Evolutionary conservation across 148 eudicot species (phyloP), one percentile per base, ranked within the genome.

Genomic region (Chenopodium suecicum): DNA sequence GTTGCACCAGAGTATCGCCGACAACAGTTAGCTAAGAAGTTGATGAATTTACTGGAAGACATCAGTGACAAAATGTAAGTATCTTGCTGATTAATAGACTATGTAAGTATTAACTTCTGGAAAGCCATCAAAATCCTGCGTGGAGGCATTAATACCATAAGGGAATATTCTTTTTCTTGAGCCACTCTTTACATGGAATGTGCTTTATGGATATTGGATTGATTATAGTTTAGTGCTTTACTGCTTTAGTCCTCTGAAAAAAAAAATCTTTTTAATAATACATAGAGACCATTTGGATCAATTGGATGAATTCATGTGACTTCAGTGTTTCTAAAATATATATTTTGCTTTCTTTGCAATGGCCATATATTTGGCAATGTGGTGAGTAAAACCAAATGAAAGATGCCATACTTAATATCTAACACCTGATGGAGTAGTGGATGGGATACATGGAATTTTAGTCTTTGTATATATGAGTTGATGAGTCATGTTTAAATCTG

Each of bases 1-100:
- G 99, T 96, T 85, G 89, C 94, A 75, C 97, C 99, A 78, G 99
- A 96, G 84, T 96, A 91, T 72, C 97, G 99, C 37, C 87, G 98
- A 71, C 99, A 96, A 79, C 91, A 96, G 78, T 84, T 94, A 85
- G 99, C 98, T 78, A 94, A 94, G 86, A 96, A 92, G 74, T 84
- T 96, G 85, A 96, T 94, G 99, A 87, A 94, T 81, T 82, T 96
- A 76, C 90, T 96, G 44, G 99, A 96, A 89, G 97, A 90, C 41
- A 89, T 94, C 76, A 94, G 98, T 65, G 98, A 96, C 86, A 92
- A 88, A 86, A 92, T 93, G 98, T 92, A 85, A 91, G 97, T 81
- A 17, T 29, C 75, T 44, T 80, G 12, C 48, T 29, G 41, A 25
- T 77, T 58, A 52, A 70, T 32, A 27, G 14, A 22, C 22, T 52